These are phyloP conservation scores for Tritrichomonas musculus DNA, from an alignment of 208 protist species.

Conservation along the genomic window DNA sequence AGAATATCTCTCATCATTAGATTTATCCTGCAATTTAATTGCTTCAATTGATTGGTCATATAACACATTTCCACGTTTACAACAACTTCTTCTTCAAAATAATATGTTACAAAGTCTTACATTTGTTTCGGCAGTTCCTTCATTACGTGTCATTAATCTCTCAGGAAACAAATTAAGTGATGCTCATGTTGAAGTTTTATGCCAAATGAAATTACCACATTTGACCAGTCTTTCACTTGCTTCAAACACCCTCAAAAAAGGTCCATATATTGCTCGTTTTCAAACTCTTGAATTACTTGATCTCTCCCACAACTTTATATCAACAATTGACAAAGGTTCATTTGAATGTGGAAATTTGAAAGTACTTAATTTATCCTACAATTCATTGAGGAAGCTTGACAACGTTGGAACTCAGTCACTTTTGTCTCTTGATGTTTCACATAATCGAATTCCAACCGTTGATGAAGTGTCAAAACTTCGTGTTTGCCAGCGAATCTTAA, in stretches of 20 bases:
- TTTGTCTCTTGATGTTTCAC: not conserved
- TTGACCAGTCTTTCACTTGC: not conserved
- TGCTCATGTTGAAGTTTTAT: not conserved
- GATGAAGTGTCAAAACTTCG: constrained; percentile 2
- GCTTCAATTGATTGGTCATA: not conserved
- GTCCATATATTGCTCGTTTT: not conserved
- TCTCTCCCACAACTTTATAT: not conserved
- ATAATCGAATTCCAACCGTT: not conserved
- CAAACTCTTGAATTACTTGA: not conserved
- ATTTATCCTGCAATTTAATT: not conserved
- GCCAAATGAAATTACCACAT: not conserved
- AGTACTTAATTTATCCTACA: not conserved
- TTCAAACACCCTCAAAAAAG: not conserved
- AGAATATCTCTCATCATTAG: not conserved
- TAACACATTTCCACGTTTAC: not conserved
- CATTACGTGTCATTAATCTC: not conserved
- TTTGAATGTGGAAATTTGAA: not conserved
- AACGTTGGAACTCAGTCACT: not conserved
- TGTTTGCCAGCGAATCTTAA: not conserved
- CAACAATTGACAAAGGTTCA: not conserved
- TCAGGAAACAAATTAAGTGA: constrained; percentile 5
- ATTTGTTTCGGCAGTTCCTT: not conserved
- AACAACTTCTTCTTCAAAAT: not conserved
- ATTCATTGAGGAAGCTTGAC: not conserved
- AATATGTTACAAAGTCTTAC: not conserved